These are phyloP conservation scores for Nemania serpens DNA, from an alignment of 2,329 filamentous ascomycete genomes.

Conservation along the genomic window DNA sequence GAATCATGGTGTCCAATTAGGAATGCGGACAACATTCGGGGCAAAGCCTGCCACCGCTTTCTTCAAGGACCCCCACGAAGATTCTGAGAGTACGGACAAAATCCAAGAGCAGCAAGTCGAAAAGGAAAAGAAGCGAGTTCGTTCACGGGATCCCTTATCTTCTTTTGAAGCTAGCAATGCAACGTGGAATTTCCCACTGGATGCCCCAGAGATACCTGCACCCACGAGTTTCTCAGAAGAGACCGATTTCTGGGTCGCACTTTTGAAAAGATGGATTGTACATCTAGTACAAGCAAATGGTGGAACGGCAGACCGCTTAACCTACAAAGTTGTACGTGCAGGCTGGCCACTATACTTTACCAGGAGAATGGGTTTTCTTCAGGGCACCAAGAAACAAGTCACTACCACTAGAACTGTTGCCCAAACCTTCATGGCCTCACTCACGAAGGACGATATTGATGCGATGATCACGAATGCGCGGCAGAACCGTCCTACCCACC, in stretches of 20 bases:
- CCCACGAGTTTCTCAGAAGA: slow-evolving; percentile 6
- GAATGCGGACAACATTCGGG: slow-evolving; percentile 34
- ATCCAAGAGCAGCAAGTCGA: slow-evolving; percentile 4
- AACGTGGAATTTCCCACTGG: slow-evolving; percentile 29
- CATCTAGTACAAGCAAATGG: slow-evolving; percentile 27
- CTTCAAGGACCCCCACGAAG: slow-evolving; percentile 9
- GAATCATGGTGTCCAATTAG: slow-evolving; percentile 35
- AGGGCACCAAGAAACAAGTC: slow-evolving; percentile 28
- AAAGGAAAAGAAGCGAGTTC: slow-evolving; percentile 20
- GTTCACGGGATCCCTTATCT: slow-evolving; percentile 18
- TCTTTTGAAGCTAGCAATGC: slow-evolving; percentile 28
- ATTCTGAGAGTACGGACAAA: background rate
- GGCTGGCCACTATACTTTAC: slow-evolving; percentile 30
- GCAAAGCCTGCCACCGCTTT: slow-evolving; percentile 25
- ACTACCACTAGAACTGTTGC: slow-evolving; percentile 20
- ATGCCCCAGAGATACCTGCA: slow-evolving; percentile 11
- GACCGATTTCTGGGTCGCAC: slow-evolving; percentile 15
- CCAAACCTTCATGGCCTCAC: slow-evolving; percentile 23
- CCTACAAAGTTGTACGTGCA: slow-evolving; percentile 30
- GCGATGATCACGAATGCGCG: slow-evolving; percentile 25
- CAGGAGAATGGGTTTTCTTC: slow-evolving; percentile 28
- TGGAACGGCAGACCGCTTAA: slow-evolving; percentile 23
- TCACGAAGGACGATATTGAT: slow-evolving; percentile 19
- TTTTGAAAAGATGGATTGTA: slow-evolving; percentile 17
- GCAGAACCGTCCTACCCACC: background rate